Conservation (phyloP, 1,284 basidiomycete species). For the Chiua sp. region DNA sequence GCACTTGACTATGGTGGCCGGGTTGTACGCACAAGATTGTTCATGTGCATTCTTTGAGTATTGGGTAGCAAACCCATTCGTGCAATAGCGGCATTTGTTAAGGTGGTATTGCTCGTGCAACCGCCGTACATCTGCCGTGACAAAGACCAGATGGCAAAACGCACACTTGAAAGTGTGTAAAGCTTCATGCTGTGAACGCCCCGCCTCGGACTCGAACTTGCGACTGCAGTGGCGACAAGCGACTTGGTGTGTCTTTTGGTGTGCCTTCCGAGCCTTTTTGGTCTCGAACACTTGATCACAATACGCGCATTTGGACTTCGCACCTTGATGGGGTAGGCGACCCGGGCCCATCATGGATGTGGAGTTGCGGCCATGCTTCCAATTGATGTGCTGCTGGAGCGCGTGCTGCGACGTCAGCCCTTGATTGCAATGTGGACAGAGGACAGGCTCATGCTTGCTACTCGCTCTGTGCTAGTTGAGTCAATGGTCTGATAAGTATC, state of each 20-base stretch:
- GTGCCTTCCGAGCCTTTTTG: slow-evolving; percentile 5
- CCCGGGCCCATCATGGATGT: slow-evolving; percentile 13
- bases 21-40: slow-evolving; percentile 3
- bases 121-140: background rate
- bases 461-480: slow-evolving; percentile 21
- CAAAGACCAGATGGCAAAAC: slow-evolving; percentile 14
- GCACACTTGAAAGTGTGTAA: slow-evolving; percentile 13
- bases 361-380: slow-evolving; percentile 14
- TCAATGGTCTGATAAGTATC: background rate
- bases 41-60: slow-evolving; percentile 13
- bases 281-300: slow-evolving; percentile 20
- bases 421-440: too few relatives aligned
- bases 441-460: slow-evolving; percentile 13
- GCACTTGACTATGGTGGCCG: background rate
- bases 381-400: too few relatives aligned
- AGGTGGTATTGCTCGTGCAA: slow-evolving; percentile 16
- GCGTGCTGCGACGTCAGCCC: too few relatives aligned
- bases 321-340: slow-evolving; percentile 12
- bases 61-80: background rate
- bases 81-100: slow-evolving; percentile 23
- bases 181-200: background rate
- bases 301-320: slow-evolving; percentile 15
- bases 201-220: slow-evolving; percentile 11
- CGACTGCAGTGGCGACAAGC: slow-evolving; percentile 18
- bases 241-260: slow-evolving; percentile 20